A percentile compares a stretch with the other conserved stretches of the same genome.
Evolutionary conservation across 2,329 filamentous ascomycete species (phyloP).

Genomic region (Colletotrichum sp.): DNA sequence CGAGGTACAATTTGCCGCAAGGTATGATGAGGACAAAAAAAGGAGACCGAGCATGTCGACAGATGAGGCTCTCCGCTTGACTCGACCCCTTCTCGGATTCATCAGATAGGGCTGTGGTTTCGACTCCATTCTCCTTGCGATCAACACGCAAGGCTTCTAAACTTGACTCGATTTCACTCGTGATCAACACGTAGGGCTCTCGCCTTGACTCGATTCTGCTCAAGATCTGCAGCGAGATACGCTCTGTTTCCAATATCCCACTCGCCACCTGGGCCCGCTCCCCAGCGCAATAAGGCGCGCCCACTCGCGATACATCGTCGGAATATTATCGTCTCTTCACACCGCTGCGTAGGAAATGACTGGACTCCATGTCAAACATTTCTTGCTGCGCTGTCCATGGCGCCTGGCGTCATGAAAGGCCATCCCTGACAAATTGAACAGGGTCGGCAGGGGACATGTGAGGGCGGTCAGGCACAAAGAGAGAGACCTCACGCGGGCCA

Average conservation of each 20-base stretch:
- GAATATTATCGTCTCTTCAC: slow-evolving; percentile 9
- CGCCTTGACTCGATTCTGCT: neutral
- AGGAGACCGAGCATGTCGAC: neutral
- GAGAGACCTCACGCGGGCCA: slow-evolving; percentile 3
- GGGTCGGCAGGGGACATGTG: neutral
- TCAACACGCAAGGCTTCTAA: neutral
- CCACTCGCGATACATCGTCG: slow-evolving; percentile 3
- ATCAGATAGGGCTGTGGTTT: neutral
- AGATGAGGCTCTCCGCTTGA: neutral
- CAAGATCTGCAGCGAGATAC: neutral
- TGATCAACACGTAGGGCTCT: neutral
- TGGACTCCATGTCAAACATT: neutral
- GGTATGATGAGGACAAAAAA: neutral
- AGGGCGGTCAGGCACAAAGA: slow-evolving; percentile 13
- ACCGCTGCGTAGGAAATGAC: slow-evolving; percentile 12
- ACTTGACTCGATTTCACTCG: neutral
- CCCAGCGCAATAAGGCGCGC: neutral
- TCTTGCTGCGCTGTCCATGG: neutral
- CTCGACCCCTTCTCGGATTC: neutral
- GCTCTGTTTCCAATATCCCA: neutral
- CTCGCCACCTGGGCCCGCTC: neutral
- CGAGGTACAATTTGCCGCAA: neutral
- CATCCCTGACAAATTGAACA: slow-evolving; percentile 8
- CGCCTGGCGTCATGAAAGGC: neutral
- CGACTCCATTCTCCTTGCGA: neutral